Base-by-base conservation (phyloP, 768 basidiomycete genomes). In the Pleurotus cornucopiae region DNA sequence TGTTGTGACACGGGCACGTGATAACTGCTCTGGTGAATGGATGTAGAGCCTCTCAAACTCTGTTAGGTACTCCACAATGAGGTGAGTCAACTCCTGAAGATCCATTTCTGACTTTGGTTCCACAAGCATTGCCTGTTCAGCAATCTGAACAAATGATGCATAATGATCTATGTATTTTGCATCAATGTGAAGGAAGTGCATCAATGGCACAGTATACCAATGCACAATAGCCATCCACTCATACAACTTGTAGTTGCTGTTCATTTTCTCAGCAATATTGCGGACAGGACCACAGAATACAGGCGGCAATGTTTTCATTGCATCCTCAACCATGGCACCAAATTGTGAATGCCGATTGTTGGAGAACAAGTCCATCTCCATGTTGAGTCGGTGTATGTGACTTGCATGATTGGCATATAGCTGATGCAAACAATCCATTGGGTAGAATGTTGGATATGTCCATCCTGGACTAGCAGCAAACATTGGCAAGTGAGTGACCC, bases 201-300 rank as follows among this genome's bases (percentile, higher is more conserved):
- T 66, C 43, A 73, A 69, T 5, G 70, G 69, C 12, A 71, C n/a
- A 48, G 71, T 60, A 54, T 68, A 71, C 70, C 71, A 71, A 46
- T 73, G 69, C 2, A 70, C 38, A 2, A 73, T 52, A 26, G 66
- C 68, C 69, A 73, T 73, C 68, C 68, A 73, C 60, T 70, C 68
- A 57, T 65, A 73, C 0, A 66, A 60, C 49, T 72, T 73, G 56
- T 71, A 72, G 49, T 69, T 68, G 49, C 68, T 71, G 18, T 73
- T 69, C 5, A 66, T 57, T 48, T 73, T 73, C 4, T 69, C 59
- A 60, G 60, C 39, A 2, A 66, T 63, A 61, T 72, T 57, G 2
- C 66, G 47, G 5, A 71, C 26, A 37, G 66, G 64, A 6, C 69
- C 67, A 64, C 66, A 69, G 47, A 71, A 70, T n/a, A 58, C 46